These are phyloP conservation scores for Aphanomyces astaci DNA, from an alignment of 352 stramenopile genomes.

Conservation along the genomic window DNA sequence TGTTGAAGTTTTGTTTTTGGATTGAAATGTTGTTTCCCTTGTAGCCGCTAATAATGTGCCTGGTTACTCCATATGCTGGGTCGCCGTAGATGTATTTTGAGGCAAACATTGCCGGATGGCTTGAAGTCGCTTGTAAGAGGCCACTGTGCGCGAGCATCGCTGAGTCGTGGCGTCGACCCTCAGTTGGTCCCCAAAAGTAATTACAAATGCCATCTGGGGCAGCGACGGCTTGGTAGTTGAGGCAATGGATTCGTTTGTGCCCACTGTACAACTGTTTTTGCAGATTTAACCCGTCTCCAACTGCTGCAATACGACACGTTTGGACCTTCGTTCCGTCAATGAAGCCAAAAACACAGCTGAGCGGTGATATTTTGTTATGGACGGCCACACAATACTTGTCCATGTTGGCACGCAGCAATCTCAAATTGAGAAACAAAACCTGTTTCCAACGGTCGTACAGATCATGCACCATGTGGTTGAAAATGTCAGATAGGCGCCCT, in stretches of 20 bases:
- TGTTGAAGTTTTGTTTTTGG: not conserved
- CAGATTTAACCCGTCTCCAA: slow-evolving; percentile 5
- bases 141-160: not conserved
- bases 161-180: slow-evolving; percentile 4
- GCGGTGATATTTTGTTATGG: not conserved
- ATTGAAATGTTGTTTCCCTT: slow-evolving; percentile 3
- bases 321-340: slow-evolving; percentile 13
- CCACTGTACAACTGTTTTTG: slow-evolving; percentile 18
- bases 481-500: not conserved
- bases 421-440: not conserved
- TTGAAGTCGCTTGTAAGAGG: not conserved
- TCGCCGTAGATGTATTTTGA: slow-evolving; percentile 6
- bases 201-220: not conserved
- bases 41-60: slow-evolving; percentile 5
- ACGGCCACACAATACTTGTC: not conserved
- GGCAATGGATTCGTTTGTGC: slow-evolving; percentile 11
- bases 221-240: slow-evolving; percentile 13
- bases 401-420: not conserved
- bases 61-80: slow-evolving; percentile 1
- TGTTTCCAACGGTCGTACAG: slow-evolving; percentile 8
- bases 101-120: not conserved
- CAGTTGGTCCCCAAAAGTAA: slow-evolving; percentile 4
- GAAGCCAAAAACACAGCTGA: not conserved
- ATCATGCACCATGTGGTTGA: not conserved
- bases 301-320: slow-evolving; percentile 2